Evolutionary conservation across 257 asterid genomes (phyloP).

Genomic region (Scutellaria galericulata): DNA sequence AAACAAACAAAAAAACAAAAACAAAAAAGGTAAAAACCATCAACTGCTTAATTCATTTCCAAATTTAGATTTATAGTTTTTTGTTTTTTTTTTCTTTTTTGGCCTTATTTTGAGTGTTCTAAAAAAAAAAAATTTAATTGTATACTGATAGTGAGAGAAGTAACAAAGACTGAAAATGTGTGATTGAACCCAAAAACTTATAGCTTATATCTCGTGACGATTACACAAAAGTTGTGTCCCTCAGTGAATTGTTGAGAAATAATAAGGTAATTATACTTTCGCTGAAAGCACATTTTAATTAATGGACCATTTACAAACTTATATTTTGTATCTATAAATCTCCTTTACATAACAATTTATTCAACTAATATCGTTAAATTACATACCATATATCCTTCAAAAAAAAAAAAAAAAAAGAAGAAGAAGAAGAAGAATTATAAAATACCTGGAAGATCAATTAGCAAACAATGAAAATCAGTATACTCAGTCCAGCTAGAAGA

Average conservation of each 20-base stretch:
- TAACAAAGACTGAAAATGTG: too few relatives aligned
- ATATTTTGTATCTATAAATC: too few relatives aligned
- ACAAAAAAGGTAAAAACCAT: background rate
- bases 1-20: too few relatives aligned
- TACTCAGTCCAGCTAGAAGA: slow-evolving; percentile 38
- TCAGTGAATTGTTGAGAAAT: too few relatives aligned
- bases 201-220: too few relatives aligned
- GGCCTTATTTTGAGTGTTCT: background rate
- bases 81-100: background rate
- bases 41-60: background rate
- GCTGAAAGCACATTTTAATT: too few relatives aligned
- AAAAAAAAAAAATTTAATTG: background rate
- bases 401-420: background rate
- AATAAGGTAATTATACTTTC: too few relatives aligned
- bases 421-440: background rate
- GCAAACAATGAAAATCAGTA: slow-evolving; percentile 31
- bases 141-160: too few relatives aligned
- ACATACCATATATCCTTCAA: background rate
- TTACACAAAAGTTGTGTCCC: too few relatives aligned
- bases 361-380: background rate
- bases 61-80: background rate
- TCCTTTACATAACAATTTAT: too few relatives aligned
- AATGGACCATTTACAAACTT: too few relatives aligned
- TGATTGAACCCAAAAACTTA: too few relatives aligned
- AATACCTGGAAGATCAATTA: slow-evolving; percentile 40